These are phyloP conservation scores for Chrysosporium queenslandicum DNA, from an alignment of 2,329 filamentous ascomycete genomes.

Conservation along the genomic window DNA sequence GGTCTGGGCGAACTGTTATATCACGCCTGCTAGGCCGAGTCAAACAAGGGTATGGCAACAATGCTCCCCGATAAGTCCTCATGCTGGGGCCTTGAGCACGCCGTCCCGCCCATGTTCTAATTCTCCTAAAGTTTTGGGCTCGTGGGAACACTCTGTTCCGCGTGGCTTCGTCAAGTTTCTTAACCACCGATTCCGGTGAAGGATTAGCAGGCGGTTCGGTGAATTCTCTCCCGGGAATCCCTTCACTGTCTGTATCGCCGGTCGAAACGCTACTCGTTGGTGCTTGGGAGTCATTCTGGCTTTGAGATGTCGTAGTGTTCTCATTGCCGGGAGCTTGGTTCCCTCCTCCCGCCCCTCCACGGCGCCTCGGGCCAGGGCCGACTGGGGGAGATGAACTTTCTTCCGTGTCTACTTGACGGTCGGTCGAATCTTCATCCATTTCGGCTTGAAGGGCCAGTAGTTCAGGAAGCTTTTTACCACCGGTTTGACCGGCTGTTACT, in stretches of 20 bases:
- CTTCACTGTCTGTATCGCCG: neutral
- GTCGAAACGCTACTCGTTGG: neutral
- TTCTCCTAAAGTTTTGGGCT: conserved; percentile 3
- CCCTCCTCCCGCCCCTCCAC: neutral
- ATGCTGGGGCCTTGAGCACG: neutral
- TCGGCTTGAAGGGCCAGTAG: neutral
- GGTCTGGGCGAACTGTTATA: neutral
- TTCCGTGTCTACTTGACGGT: neutral
- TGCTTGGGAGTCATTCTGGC: neutral
- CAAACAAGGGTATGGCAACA: conserved; percentile 10
- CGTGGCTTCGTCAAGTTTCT: neutral
- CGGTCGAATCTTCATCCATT: neutral
- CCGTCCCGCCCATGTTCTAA: conserved; percentile 12
- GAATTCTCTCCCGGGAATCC: neutral
- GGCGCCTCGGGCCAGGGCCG: neutral
- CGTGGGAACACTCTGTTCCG: neutral
- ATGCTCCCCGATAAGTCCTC: neutral
- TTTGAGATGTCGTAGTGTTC: neutral
- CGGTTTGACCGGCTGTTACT: neutral
- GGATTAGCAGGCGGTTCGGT: neutral
- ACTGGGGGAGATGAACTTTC: neutral
- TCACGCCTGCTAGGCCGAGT: conserved; percentile 11
- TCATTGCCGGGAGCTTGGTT: neutral
- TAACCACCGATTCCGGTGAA: neutral
- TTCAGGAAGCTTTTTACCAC: neutral